These are phyloP conservation scores for Podaxis mareebaensis DNA, from an alignment of 768 basidiomycete genomes.

Conservation along the genomic window DNA sequence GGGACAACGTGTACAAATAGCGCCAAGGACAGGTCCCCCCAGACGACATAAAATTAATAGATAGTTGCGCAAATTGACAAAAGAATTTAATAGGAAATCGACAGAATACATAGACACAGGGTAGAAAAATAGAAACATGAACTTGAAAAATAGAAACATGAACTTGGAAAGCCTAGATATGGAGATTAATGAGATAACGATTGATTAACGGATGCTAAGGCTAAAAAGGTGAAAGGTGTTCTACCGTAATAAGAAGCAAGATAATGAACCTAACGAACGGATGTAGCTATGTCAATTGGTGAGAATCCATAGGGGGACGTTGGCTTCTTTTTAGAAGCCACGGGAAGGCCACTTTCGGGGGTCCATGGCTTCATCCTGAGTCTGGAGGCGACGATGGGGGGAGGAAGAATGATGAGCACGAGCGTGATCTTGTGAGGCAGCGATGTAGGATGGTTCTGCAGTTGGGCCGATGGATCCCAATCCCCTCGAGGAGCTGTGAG, in stretches of 20 bases:
- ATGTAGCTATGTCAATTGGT: constrained; percentile 37
- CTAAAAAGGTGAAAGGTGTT: constrained; percentile 31
- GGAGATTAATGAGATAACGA: constrained; percentile 40
- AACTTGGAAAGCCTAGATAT: constrained; percentile 34
- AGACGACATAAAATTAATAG: constrained; percentile 11
- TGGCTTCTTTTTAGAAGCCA: constrained; percentile 43
- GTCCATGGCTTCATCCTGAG: constrained; percentile 42
- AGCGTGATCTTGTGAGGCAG: constrained; percentile 23
- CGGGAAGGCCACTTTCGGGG: constrained; percentile 49
- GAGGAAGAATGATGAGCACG: constrained; percentile 33
- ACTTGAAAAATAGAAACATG: constrained; percentile 25
- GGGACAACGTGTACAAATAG: constrained; percentile 10
- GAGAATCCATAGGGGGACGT: constrained; percentile 25
- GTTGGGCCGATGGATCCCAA: constrained; percentile 3
- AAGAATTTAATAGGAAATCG: constrained; percentile 21
- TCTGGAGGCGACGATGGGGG: constrained; percentile 46
- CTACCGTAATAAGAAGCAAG: constrained; percentile 41
- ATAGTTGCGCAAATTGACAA: constrained; percentile 6
- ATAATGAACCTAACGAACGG: constrained; percentile 40
- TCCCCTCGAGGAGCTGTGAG: constrained; percentile 14
- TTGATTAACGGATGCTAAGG: constrained; percentile 29
- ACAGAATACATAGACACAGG: constrained; percentile 28
- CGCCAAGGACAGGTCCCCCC: not conserved
- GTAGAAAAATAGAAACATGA: constrained; percentile 24
- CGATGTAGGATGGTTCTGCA: constrained; percentile 15